These are phyloP conservation scores for fission yeast (Schizosaccharomyces pombe) DNA, from an alignment of 805 yeast genomes.

Conservation along the genomic window DNA sequence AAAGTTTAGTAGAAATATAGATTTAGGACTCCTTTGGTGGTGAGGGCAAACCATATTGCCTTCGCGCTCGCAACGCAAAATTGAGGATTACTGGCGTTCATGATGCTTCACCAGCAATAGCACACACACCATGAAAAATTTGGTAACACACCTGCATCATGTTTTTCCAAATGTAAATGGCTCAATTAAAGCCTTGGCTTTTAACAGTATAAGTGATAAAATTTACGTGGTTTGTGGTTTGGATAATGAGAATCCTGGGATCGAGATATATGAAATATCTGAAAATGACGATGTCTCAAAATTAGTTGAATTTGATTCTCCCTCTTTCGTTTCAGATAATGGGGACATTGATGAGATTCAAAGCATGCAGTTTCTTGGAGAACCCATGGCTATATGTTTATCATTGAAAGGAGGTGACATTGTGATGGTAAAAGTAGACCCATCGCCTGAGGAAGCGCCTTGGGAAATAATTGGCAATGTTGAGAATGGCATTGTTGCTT, in stretches of 20 bases:
- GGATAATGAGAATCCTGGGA: not conserved
- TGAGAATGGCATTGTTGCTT: slow-evolving; percentile 48
- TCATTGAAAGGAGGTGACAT: slow-evolving; percentile 61
- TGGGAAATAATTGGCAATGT: slow-evolving; percentile 66
- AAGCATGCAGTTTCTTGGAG: slow-evolving; percentile 34
- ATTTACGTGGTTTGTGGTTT: not conserved
- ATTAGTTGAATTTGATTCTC: not conserved
- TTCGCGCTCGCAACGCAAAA: too few species aligned
- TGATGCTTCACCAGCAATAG: too few species aligned
- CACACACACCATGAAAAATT: not conserved
- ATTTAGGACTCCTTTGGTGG: too few species aligned
- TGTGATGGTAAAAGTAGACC: slow-evolving; percentile 15
- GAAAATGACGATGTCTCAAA: not conserved
- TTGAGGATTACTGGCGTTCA: too few species aligned
- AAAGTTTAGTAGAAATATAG: too few species aligned
- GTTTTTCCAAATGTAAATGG: not conserved
- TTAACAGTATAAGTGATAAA: not conserved
- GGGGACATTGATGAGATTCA: not conserved
- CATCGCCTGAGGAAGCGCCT: slow-evolving; percentile 24
- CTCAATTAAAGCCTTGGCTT: not conserved
- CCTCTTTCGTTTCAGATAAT: not conserved
- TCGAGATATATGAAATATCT: not conserved
- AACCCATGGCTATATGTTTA: slow-evolving; percentile 38
- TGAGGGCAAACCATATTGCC: too few species aligned
- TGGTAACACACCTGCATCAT: not conserved